Percentiles rank a stretch among this genome's conserved stretches.
These are phyloP conservation scores for Lactifluus rugatus DNA, from an alignment of 768 basidiomycete species.

Conservation along the genomic window DNA sequence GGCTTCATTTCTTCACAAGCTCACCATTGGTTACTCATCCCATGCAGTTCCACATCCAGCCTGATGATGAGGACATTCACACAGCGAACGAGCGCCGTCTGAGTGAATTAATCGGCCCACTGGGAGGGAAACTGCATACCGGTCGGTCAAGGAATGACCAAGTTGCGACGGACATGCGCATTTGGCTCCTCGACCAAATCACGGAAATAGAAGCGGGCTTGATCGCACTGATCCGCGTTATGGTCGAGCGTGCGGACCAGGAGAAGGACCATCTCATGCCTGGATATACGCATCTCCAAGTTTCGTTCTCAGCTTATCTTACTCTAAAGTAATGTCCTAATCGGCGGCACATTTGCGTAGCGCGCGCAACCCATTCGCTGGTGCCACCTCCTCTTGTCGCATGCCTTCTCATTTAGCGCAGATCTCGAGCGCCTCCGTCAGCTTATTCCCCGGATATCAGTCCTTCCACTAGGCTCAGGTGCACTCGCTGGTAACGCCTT, in stretches of 20 bases:
- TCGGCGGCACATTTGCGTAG: slow-evolving; percentile 32
- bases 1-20: slow-evolving; percentile 22
- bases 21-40: neutral
- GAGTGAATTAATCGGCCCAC: slow-evolving; percentile 84
- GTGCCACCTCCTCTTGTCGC: slow-evolving; percentile 94
- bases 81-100: slow-evolving; percentile 96
- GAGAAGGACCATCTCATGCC: slow-evolving; percentile 88
- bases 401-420: slow-evolving; percentile 85
- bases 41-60: slow-evolving; percentile 57
- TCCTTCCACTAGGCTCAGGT: slow-evolving; percentile 88
- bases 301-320: slow-evolving; percentile 26
- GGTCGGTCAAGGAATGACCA: slow-evolving; percentile 97
- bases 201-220: slow-evolving; percentile 55
- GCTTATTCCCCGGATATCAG: slow-evolving; percentile 81
- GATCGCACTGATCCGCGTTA: slow-evolving; percentile 72
- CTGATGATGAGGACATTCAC: slow-evolving; percentile 98
- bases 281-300: slow-evolving; percentile 97
- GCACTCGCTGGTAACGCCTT: slow-evolving; percentile 97
- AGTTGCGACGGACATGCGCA: slow-evolving; percentile 94
- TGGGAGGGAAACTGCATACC: slow-evolving; percentile 94
- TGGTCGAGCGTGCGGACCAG: slow-evolving; percentile 87
- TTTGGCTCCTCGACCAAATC: slow-evolving; percentile 86
- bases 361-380: slow-evolving; percentile 97
- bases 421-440: slow-evolving; percentile 82
- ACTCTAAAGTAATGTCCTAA: neutral